These are phyloP conservation scores for Graphilbum fragrans DNA, from an alignment of 2,329 filamentous ascomycete species.

Conservation along the genomic window DNA sequence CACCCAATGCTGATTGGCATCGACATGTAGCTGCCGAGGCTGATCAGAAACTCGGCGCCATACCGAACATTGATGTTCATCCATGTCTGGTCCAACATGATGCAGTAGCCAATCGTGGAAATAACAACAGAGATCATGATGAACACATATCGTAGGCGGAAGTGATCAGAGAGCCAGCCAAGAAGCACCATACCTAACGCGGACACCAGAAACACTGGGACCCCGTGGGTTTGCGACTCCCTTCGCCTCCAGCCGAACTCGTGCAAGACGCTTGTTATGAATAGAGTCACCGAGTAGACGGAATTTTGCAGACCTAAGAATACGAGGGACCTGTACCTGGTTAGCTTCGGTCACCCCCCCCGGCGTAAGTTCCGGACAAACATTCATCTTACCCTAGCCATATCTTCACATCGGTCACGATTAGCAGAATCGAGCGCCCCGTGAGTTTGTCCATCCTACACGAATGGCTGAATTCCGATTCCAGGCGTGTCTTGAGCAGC, in stretches of 20 bases:
- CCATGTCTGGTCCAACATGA: slow-evolving; percentile 35
- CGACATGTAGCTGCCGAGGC: slow-evolving; percentile 40
- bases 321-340: slow-evolving; percentile 1
- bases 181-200: slow-evolving; percentile 15
- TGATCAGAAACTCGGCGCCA: slow-evolving; percentile 40
- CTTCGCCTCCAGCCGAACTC: slow-evolving; percentile 22
- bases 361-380: no score
- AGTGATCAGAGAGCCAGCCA: slow-evolving; percentile 2
- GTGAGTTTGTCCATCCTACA: slow-evolving; percentile 14
- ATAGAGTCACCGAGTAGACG: slow-evolving; percentile 14
- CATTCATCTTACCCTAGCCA: slow-evolving; percentile 20
- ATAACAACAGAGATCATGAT: slow-evolving; percentile 36
- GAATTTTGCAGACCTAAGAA: slow-evolving; percentile 1
- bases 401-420: slow-evolving; percentile 25
- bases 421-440: slow-evolving; percentile 16
- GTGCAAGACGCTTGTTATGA: slow-evolving; percentile 24
- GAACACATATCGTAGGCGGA: slow-evolving; percentile 15
- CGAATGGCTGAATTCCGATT: slow-evolving; percentile 11
- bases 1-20: slow-evolving; percentile 39
- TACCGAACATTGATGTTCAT: slow-evolving; percentile 37
- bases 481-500: slow-evolving; percentile 19
- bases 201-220: slow-evolving; percentile 24
- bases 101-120: slow-evolving; percentile 40
- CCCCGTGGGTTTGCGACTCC: slow-evolving; percentile 21
- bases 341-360: no score